These are phyloP conservation scores for Sugiyamaella novakii DNA, from an alignment of 1,139 yeast species.

Conservation along the genomic window DNA sequence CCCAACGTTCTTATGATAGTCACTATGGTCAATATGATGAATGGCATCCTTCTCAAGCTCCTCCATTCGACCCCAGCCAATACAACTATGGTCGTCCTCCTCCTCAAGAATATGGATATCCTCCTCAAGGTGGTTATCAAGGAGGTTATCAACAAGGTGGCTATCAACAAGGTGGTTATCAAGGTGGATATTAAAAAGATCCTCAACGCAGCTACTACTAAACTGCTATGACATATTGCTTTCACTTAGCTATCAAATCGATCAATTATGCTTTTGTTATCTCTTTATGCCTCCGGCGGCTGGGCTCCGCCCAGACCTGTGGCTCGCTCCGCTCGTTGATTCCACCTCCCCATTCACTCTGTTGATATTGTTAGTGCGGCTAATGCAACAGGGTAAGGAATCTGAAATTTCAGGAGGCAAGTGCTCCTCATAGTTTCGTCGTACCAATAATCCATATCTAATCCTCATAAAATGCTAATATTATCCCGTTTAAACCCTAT, in stretches of 20 bases:
- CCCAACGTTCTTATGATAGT: slow-evolving; percentile 35
- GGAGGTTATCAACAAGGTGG: slow-evolving; percentile 14
- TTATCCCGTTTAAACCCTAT: background rate
- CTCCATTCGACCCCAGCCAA: slow-evolving; percentile 26
- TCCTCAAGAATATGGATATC: slow-evolving; percentile 8
- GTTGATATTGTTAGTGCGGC: no score
- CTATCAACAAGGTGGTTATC: slow-evolving; percentile 8
- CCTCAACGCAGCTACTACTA: slow-evolving; percentile 4
- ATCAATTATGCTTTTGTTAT: background rate
- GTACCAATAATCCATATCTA: background rate
- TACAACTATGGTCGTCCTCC: slow-evolving; percentile 18
- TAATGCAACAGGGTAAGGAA: slow-evolving; percentile 2
- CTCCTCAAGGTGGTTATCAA: slow-evolving; percentile 13
- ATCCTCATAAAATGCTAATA: background rate
- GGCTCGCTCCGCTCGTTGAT: background rate
- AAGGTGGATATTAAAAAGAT: slow-evolving; percentile 11
- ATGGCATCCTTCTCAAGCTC: slow-evolving; percentile 31
- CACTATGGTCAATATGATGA: slow-evolving; percentile 37
- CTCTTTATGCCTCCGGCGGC: slow-evolving; percentile 1
- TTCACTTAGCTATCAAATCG: no score
- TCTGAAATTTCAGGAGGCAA: background rate
- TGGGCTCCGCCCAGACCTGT: background rate
- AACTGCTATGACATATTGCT: no score
- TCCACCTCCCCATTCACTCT: no score
- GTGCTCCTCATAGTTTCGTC: no score